Percentiles rank a stretch among this genome's conserved stretches.
phyloP scores from a whole-genome alignment of 768 basidiomycete genomes.

The Hydnum rufescens region DNA sequence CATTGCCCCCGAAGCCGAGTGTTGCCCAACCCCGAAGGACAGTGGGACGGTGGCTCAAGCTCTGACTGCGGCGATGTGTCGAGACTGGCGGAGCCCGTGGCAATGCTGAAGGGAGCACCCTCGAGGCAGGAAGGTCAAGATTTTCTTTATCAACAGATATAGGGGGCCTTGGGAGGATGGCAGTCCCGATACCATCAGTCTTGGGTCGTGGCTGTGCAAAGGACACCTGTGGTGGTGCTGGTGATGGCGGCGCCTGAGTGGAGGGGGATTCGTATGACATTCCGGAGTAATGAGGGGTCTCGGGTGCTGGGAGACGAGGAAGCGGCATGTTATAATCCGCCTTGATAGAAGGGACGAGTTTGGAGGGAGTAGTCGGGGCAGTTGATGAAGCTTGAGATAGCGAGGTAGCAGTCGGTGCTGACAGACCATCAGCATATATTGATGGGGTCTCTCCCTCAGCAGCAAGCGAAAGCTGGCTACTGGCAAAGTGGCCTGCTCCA shows the following conservation, averaged over 20 bases:
- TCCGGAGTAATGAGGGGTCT: slow-evolving; percentile 61
- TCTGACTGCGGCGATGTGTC: slow-evolving; percentile 66
- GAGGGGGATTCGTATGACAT: slow-evolving; percentile 49
- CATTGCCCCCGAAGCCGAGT: slow-evolving; percentile 26
- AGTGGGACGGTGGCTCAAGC: slow-evolving; percentile 54
- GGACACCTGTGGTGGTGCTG: slow-evolving; percentile 27
- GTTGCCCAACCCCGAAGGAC: slow-evolving; percentile 37
- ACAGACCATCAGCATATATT: slow-evolving; percentile 2
- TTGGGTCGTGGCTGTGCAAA: slow-evolving; percentile 7
- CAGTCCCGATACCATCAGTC: not conserved
- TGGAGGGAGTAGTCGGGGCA: slow-evolving; percentile 12
- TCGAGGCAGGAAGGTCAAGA: slow-evolving; percentile 4
- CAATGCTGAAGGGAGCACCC: not conserved
- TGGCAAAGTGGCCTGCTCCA: slow-evolving; percentile 85
- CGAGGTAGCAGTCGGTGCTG: slow-evolving; percentile 6
- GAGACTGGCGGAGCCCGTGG: slow-evolving; percentile 59
- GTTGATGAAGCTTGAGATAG: slow-evolving; percentile 7
- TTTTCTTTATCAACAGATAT: not conserved
- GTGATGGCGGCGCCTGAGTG: too few relatives aligned
- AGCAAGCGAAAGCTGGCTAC: slow-evolving; percentile 39
- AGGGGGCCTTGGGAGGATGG: not conserved
- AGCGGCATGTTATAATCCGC: slow-evolving; percentile 72
- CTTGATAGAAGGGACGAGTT: slow-evolving; percentile 19
- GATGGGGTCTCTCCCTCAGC: not conserved
- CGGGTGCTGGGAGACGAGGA: slow-evolving; percentile 62